phyloP scores from a whole-genome alignment of 2,329 filamentous ascomycete species.

The Fusarium buharicum region DNA sequence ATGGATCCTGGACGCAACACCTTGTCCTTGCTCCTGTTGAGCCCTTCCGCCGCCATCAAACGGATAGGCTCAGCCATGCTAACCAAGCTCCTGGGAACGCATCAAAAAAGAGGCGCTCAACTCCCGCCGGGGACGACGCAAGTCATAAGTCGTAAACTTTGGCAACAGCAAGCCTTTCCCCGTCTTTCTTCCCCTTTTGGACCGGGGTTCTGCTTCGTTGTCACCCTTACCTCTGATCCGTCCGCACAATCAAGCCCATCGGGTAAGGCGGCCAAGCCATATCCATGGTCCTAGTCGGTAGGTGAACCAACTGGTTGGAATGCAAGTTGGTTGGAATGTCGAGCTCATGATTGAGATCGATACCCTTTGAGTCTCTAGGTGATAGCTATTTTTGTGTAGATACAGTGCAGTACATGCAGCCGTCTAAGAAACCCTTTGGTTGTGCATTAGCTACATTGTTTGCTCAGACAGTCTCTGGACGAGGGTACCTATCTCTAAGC shows the following conservation, averaged over 20 bases:
- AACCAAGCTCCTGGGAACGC: constrained; percentile 48
- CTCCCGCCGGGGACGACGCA: constrained; percentile 40
- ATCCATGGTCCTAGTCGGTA: constrained; percentile 23
- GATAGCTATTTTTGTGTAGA: background rate
- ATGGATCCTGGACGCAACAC: constrained; percentile 33
- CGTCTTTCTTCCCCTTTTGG: constrained; percentile 24
- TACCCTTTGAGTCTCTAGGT: constrained; percentile 12
- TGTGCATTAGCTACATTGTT: background rate
- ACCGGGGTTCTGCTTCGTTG: constrained; percentile 15
- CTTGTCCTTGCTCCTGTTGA: constrained; percentile 33
- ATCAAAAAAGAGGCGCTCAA: constrained; percentile 44
- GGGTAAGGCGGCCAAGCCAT: constrained; percentile 37
- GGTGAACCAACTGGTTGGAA: constrained; percentile 40
- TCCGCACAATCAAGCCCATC: constrained; percentile 31
- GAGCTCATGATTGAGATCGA: constrained; percentile 18
- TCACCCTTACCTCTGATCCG: constrained; percentile 25
- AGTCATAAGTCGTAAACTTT: constrained; percentile 34
- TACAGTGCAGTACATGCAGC: background rate
- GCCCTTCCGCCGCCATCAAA: constrained; percentile 48
- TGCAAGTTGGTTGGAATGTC: constrained; percentile 37
- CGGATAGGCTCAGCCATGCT: constrained; percentile 51
- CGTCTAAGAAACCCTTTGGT: background rate
- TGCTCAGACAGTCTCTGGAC: background rate
- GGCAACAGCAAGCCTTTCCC: constrained; percentile 31
- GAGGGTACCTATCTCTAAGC: background rate